Conservation (phyloP, 352 stramenopile genomes). For the Globisporangium middletonii region DNA sequence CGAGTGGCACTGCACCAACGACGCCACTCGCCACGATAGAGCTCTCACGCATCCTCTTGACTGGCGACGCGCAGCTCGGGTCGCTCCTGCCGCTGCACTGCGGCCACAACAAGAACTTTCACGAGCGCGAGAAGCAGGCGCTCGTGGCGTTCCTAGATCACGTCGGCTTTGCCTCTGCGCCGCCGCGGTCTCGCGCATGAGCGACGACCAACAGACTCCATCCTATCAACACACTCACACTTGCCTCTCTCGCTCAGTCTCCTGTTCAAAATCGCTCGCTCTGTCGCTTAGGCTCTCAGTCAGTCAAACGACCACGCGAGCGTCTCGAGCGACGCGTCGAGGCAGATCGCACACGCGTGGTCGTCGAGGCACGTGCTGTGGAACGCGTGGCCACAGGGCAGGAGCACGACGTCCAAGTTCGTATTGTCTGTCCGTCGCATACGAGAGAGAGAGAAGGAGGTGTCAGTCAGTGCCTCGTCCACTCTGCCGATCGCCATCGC, state of each 20-base stretch:
- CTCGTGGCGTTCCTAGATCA: constrained; percentile 53
- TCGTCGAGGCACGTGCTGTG: constrained; percentile 62
- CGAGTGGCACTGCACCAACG: not conserved
- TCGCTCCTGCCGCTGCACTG: constrained; percentile 70
- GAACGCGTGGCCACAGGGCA: constrained; percentile 80
- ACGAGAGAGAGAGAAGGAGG: not conserved
- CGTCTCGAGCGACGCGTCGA: constrained; percentile 46
- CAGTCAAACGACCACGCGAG: constrained; percentile 11
- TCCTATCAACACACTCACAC: not conserved
- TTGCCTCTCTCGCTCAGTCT: not conserved
- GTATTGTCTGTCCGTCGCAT: constrained; percentile 37
- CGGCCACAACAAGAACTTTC: constrained; percentile 84
- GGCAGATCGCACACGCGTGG: constrained; percentile 57
- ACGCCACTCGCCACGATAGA: constrained; percentile 11
- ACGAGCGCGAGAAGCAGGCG: constrained; percentile 61
- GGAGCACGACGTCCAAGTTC: constrained; percentile 68
- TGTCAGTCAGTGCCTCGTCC: too few relatives aligned
- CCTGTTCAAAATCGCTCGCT: constrained; percentile 6
- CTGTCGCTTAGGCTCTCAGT: not conserved
- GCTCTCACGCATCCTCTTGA: constrained; percentile 28
- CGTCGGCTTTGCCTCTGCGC: constrained; percentile 24
- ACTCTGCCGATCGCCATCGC: too few relatives aligned
- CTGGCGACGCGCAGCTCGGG: constrained; percentile 31
- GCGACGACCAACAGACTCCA: not conserved
- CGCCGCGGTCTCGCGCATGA: not conserved